Evolutionary conservation across 2,329 filamentous ascomycete species (phyloP), one percentile per base, ranked within the genome.

Genomic region (Cordyceps tenuipes): DNA sequence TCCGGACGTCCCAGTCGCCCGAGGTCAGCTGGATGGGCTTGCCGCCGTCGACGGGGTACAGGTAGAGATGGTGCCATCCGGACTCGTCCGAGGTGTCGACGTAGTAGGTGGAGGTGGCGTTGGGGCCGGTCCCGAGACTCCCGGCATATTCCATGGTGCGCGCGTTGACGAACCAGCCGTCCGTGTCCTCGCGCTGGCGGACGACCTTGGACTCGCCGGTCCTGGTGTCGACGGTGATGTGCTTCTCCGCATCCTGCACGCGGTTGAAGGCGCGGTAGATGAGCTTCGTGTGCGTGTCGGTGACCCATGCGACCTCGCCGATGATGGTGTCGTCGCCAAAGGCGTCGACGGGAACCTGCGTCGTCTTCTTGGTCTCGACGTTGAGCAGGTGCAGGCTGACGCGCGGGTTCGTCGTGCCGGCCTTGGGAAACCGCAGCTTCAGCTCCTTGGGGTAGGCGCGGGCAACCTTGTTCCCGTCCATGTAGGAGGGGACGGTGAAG

Each of bases 61-160:
- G 73, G 67, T 88, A 89, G 50, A 89, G 73, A 66, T 89, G 86
- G 80, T 87, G 79, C 82, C 85, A 89, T 19, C 85, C 86, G 6
- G 80, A 82, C 63, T 82, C 78, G 59, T 89, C 86, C 0, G 84
- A 88, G 3, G 87, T 69, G 65, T 89, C 87, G 15, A 89, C 73
- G 66, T 88, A 89, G 70, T 85, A 87, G 23, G 23, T 4, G 1
- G n/a, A n/a, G n/a, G 70, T 67, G 3, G 70, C 67, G 44, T 72
- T 72, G 21, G 64, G 63, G 0, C 69, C 69, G 21, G 68, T 66
- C 36, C 76, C 70, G 48, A 82, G 63, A 3, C 73, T 61, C 0
- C 82, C 82, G 3, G 85, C 75, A 64, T 83, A 87, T 5, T 72
- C 67, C 57, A 86, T 84, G 9, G 80, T 78, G 4, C 80, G 66